Evolutionary conservation across 2,329 filamentous ascomycete genomes (phyloP), one percentile per base, ranked within the genome.

Genomic region (Mycosphaerella sp.): DNA sequence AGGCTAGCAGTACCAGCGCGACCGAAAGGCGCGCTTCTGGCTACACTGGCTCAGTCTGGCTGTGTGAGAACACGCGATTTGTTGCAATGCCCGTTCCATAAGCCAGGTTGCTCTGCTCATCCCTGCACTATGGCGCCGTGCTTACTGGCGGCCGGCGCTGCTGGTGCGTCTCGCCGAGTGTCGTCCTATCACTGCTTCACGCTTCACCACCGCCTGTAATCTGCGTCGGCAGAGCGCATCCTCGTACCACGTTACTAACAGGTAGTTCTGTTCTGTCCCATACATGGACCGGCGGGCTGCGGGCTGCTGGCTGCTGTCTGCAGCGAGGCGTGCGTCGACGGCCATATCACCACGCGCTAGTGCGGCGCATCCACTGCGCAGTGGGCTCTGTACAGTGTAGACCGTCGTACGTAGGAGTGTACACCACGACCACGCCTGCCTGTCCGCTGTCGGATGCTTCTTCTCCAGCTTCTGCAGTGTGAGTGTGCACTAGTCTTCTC

Each of bases 171-270:
- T 28, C 25, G 32, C 16, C 8, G 17, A 18, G 25, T 34, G 13
- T 34, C 30, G 30, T 34, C 30, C 30, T 34, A 34, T 34, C 30
- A 34, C 10, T 6, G 7, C 21, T 6, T 25, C 5, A 5, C 21
- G 21, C 21, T 25, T 25, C 21, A 25, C 21, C 21, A 34, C 13
- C 10, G 13, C 30, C n/a, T n/a, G n/a, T n/a, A n/a, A n/a, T 42
- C 40, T 47, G 48, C 42, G 37, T 47, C 44, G 44, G 34, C 35
- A 39, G 45, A 16, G 42, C 44, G 49, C 49, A 49, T 52, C 42
- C 46, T 54, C 52, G 54, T 57, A 55, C 56, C 49, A 54, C 52
- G 50, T 49, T 53, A 25, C 21, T 25, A 25, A 25, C n/a, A n/a
- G 21, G 21, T 25, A 47, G 55, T 47, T 49, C 49, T 51, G 44